Percentiles rank a stretch among this genome's conserved stretches.
Conservation (phyloP, 116 monocot genomes). For the Iris pallida region DNA sequence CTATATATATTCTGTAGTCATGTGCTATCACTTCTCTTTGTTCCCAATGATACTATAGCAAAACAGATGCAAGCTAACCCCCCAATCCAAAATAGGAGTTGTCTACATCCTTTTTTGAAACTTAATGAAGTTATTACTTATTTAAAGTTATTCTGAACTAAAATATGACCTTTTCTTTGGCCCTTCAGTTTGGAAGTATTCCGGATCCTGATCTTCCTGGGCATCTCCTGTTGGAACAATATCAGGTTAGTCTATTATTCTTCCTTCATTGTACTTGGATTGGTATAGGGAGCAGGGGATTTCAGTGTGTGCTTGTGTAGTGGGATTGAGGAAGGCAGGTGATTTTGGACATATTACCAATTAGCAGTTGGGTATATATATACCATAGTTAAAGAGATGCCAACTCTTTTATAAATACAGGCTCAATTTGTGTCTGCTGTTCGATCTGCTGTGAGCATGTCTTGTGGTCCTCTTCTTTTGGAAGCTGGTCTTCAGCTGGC, state of each 20-base stretch:
- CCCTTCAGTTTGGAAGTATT: constrained; percentile 67
- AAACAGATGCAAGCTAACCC: no score
- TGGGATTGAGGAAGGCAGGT: neutral
- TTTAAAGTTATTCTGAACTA: no score
- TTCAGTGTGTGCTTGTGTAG: no score
- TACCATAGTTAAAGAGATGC: neutral
- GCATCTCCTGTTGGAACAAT: constrained; percentile 86
- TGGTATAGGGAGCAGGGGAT: no score
- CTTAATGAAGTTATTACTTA: no score
- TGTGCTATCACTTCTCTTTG: no score
- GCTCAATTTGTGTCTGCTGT: constrained; percentile 97
- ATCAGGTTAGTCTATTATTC: constrained; percentile 50
- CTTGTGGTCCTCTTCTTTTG: constrained; percentile 83
- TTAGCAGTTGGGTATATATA: neutral
- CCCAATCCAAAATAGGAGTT: no score
- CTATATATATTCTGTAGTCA: no score
- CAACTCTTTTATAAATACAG: constrained; percentile 25
- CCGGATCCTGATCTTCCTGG: constrained; percentile 90
- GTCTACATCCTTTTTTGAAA: no score
- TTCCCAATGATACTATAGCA: no score
- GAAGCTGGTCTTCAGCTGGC: constrained; percentile 89
- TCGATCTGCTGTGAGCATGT: constrained; percentile 64
- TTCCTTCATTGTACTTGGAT: neutral
- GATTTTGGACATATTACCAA: neutral
- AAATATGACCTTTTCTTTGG: neutral